A percentile compares a stretch with the other conserved stretches of the same genome.
These are phyloP conservation scores for Kalaharituber pfeilii DNA, from an alignment of 2,329 filamentous ascomycete species.

Conservation along the genomic window DNA sequence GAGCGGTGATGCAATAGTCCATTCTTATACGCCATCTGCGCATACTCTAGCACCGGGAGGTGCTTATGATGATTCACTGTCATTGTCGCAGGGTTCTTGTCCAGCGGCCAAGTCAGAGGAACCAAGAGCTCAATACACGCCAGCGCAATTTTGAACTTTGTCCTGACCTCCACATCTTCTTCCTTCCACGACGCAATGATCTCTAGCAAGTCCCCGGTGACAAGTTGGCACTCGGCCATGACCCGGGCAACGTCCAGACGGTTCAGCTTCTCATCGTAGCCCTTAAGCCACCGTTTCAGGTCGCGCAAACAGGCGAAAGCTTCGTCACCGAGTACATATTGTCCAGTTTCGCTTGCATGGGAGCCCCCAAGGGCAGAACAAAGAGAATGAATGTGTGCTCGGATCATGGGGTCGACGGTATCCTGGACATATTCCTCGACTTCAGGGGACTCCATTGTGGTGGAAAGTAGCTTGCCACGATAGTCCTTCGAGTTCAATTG, in stretches of 20 bases:
- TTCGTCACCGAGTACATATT: conserved; percentile 82
- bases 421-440: conserved; percentile 27
- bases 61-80: conserved; percentile 88
- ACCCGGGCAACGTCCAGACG: conserved; percentile 89
- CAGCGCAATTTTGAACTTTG: conserved; percentile 41
- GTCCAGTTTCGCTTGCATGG: conserved; percentile 59
- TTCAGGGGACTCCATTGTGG: not conserved
- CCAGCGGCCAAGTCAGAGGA: conserved; percentile 84
- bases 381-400: conserved; percentile 82
- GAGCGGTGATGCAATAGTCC: conserved; percentile 70
- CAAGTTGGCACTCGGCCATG: conserved; percentile 77
- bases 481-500: not conserved
- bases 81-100: conserved; percentile 60
- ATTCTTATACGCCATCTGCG: conserved; percentile 78
- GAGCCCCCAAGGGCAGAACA: conserved; percentile 81
- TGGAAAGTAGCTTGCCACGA: not conserved
- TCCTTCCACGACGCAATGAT: conserved; percentile 73
- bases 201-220: conserved; percentile 73
- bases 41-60: conserved; percentile 70
- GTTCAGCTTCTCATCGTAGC: conserved; percentile 85
- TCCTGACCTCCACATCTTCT: conserved; percentile 43
- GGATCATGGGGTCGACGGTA: conserved; percentile 76
- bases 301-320: conserved; percentile 82
- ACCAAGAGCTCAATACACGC: conserved; percentile 81
- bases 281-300: conserved; percentile 83